A percentile compares a stretch with the other conserved stretches of the same genome.
phyloP scores from a whole-genome alignment of 495 filamentous ascomycete genomes.

The Amphirosellinia nigrospora region DNA sequence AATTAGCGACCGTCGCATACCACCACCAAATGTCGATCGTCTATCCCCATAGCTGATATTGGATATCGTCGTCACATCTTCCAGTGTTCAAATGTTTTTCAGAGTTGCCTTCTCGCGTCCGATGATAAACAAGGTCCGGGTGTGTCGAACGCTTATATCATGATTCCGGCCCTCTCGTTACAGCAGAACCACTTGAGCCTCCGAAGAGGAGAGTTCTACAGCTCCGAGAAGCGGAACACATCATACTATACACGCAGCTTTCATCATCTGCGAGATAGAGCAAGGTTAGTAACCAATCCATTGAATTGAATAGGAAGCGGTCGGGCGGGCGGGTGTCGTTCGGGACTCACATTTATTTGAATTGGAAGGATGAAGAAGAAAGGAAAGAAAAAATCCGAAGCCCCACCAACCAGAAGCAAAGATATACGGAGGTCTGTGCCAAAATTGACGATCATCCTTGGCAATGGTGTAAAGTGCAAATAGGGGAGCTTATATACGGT shows the following conservation, averaged over 20 bases:
- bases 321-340: slow-evolving; percentile 11
- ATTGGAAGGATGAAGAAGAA: slow-evolving; percentile 94
- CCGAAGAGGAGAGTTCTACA: slow-evolving; percentile 77
- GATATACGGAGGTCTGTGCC: slow-evolving; percentile 34
- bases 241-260: slow-evolving; percentile 96
- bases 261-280: slow-evolving; percentile 82
- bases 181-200: slow-evolving; percentile 89
- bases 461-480: too few relatives aligned
- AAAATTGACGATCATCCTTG: too few relatives aligned
- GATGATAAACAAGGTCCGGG: slow-evolving; percentile 87
- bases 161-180: slow-evolving; percentile 67
- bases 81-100: slow-evolving; percentile 58
- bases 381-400: slow-evolving; percentile 48
- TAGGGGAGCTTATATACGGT: too few relatives aligned
- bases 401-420: slow-evolving; percentile 3
- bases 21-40: background rate
- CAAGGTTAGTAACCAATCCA: slow-evolving; percentile 49
- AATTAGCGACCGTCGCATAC: background rate
- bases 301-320: slow-evolving; percentile 16
- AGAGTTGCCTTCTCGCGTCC: slow-evolving; percentile 99
- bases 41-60: background rate
- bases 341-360: slow-evolving; percentile 80
- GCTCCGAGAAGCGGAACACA: slow-evolving; percentile 69
- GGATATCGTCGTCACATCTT: slow-evolving; percentile 25
- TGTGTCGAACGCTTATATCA: slow-evolving; percentile 99